These are phyloP conservation scores for Aspergillus luchuensis DNA, from an alignment of 2,329 filamentous ascomycete genomes.

Conservation along the genomic window DNA sequence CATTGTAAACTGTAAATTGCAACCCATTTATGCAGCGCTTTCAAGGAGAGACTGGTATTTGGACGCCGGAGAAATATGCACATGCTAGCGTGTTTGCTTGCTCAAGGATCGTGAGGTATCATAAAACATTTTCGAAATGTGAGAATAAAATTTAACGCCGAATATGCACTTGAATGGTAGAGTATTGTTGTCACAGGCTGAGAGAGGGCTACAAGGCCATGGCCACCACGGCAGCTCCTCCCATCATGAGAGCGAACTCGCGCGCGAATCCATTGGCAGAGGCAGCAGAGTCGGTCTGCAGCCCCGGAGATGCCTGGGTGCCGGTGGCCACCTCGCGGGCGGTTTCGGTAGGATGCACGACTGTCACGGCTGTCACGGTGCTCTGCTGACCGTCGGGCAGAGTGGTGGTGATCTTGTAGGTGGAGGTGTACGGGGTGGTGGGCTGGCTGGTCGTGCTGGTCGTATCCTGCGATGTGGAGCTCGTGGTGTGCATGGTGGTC, in stretches of 20 bases:
- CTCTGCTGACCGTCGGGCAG: slow-evolving; percentile 43
- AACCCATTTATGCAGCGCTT: background rate
- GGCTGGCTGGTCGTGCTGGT: background rate
- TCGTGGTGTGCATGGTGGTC: slow-evolving; percentile 25
- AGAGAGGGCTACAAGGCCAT: slow-evolving; percentile 36
- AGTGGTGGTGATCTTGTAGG: slow-evolving; percentile 45
- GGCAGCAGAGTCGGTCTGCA: slow-evolving; percentile 44
- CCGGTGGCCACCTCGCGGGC: slow-evolving; percentile 26
- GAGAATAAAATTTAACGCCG: slow-evolving; percentile 12
- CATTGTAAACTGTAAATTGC: too few species aligned
- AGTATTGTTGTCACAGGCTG: background rate
- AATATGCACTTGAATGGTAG: slow-evolving; percentile 10
- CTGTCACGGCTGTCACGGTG: slow-evolving; percentile 49
- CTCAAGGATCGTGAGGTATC: slow-evolving; percentile 11
- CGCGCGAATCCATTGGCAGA: slow-evolving; percentile 33
- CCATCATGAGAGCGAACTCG: slow-evolving; percentile 43
- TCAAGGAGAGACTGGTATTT: slow-evolving; percentile 2
- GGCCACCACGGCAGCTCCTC: slow-evolving; percentile 44
- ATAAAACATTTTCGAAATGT: background rate
- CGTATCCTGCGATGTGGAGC: slow-evolving; percentile 21
- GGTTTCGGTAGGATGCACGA: slow-evolving; percentile 42
- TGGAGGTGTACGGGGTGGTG: slow-evolving; percentile 41
- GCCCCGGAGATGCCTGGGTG: slow-evolving; percentile 34
- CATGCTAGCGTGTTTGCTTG: slow-evolving; percentile 1
- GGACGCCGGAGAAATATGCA: background rate